Percentiles rank a stretch among this genome's conserved stretches.
Evolutionary conservation across 257 asterid species (phyloP).

Genomic region (Verbena officinalis): DNA sequence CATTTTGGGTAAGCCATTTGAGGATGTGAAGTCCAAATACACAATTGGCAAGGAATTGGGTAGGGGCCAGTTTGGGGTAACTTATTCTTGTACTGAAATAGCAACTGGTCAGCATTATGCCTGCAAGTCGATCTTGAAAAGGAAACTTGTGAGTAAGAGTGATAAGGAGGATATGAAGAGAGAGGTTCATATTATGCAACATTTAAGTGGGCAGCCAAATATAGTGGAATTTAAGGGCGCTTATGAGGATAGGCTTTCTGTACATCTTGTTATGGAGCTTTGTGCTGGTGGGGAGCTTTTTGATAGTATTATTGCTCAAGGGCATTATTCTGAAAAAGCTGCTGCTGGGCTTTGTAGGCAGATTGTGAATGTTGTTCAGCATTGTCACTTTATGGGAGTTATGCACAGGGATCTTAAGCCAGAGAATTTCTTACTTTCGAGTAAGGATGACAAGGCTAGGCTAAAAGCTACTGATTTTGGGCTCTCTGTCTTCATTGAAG

Average conservation of each 20-base stretch:
- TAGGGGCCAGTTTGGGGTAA: constrained; percentile 84
- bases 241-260: constrained; percentile 71
- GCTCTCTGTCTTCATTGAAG: constrained; percentile 84
- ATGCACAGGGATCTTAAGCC: constrained; percentile 96
- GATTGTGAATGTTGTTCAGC: constrained; percentile 81
- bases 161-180: constrained; percentile 86
- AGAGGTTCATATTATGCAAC: constrained; percentile 84
- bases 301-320: constrained; percentile 78
- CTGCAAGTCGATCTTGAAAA: constrained; percentile 75
- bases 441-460: constrained; percentile 69
- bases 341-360: constrained; percentile 80
- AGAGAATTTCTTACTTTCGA: constrained; percentile 81
- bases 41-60: constrained; percentile 68
- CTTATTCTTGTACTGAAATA: constrained; percentile 62
- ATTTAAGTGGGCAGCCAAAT: constrained; percentile 78
- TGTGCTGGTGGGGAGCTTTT: constrained; percentile 89
- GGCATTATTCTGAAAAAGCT: constrained; percentile 78
- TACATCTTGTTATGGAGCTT: constrained; percentile 83
- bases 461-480: constrained; percentile 86
- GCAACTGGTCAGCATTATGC: constrained; percentile 59
- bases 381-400: constrained; percentile 90
- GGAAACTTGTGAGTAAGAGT: constrained; percentile 71
- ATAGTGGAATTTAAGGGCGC: constrained; percentile 88
- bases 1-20: constrained; percentile 64
- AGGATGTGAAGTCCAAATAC: constrained; percentile 60